phyloP scores from a whole-genome alignment of 2,329 filamentous ascomycete species.

The Penicillium sp. region DNA sequence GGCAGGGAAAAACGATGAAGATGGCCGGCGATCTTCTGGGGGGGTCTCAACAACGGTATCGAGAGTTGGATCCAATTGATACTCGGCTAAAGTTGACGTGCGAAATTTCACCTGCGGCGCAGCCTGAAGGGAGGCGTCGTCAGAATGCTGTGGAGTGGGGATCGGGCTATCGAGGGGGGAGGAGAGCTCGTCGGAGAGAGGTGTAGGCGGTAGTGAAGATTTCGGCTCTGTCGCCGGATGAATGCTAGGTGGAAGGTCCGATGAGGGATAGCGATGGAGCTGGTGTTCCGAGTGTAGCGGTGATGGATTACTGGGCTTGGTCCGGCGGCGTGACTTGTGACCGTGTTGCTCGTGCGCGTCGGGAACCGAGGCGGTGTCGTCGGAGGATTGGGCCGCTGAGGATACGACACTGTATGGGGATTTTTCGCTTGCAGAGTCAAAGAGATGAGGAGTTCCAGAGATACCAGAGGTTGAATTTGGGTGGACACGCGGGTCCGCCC shows the following conservation, averaged over 20 bases:
- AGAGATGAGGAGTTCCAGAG: conserved; percentile 21
- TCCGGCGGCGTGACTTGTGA: conserved; percentile 1
- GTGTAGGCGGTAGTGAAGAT: conserved; percentile 26
- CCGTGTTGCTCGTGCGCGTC: conserved; percentile 10
- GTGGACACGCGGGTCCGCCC: conserved; percentile 28
- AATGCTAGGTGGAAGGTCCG: conserved; percentile 6
- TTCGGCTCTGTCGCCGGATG: conserved; percentile 19
- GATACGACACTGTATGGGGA: conserved; percentile 28
- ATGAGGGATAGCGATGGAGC: conserved; percentile 13
- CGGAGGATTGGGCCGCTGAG: conserved; percentile 19
- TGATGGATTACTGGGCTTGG: conserved; percentile 7
- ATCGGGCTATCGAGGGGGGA: conserved; percentile 22
- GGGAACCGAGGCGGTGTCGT: conserved; percentile 14
- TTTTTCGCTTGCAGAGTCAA: conserved; percentile 23
- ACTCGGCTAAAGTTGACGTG: conserved; percentile 18
- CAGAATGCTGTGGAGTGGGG: conserved; percentile 22
- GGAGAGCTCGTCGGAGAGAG: conserved; percentile 20
- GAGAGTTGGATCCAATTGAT: conserved; percentile 27
- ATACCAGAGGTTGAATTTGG: conserved; percentile 13
- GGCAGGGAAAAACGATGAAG: conserved; percentile 15
- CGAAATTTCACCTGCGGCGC: conserved; percentile 17
- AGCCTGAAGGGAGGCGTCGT: conserved; percentile 21
- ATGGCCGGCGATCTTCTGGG: conserved; percentile 10
- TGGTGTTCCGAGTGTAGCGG: conserved; percentile 13
- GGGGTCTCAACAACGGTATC: conserved; percentile 30